These are phyloP conservation scores for Acmispon strigosus DNA, from an alignment of 306 rosid species.

Conservation along the genomic window DNA sequence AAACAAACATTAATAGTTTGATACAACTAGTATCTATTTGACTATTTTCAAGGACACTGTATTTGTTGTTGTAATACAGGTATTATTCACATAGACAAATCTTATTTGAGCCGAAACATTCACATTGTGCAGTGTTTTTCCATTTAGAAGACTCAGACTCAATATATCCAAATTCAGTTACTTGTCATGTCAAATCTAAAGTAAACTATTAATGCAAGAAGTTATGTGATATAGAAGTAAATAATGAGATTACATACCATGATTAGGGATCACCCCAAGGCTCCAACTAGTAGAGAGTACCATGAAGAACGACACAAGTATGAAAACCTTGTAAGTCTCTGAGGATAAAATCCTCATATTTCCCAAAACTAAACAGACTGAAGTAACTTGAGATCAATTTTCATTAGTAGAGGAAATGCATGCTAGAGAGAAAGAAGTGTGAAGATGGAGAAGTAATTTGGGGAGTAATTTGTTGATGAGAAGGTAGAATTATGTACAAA, in stretches of 20 bases:
- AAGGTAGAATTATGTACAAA: neutral
- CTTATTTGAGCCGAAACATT: too few species aligned
- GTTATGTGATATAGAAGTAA: neutral
- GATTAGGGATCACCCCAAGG: slow-evolving; percentile 25
- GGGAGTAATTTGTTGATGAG: too few species aligned
- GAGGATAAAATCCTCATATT: slow-evolving; percentile 36
- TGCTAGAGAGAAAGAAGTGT: too few species aligned
- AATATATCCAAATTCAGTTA: neutral
- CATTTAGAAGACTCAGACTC: neutral
- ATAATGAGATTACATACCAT: slow-evolving; percentile 14
- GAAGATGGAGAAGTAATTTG: too few species aligned
- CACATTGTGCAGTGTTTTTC: too few species aligned
- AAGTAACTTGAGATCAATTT: neutral
- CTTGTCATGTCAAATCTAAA: neutral
- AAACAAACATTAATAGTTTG: too few species aligned
- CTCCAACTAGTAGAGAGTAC: slow-evolving; percentile 18
- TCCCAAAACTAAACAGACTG: neutral
- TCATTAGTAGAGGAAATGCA: too few species aligned
- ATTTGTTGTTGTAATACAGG: neutral
- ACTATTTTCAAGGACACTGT: too few species aligned
- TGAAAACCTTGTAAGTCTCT: slow-evolving; percentile 15
- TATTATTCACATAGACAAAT: too few species aligned
- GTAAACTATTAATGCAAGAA: neutral
- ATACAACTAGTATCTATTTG: neutral
- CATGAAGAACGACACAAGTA: slow-evolving; percentile 36